Conservation (phyloP, 1,284 basidiomycete species). For the Naganishia liquefaciens region DNA sequence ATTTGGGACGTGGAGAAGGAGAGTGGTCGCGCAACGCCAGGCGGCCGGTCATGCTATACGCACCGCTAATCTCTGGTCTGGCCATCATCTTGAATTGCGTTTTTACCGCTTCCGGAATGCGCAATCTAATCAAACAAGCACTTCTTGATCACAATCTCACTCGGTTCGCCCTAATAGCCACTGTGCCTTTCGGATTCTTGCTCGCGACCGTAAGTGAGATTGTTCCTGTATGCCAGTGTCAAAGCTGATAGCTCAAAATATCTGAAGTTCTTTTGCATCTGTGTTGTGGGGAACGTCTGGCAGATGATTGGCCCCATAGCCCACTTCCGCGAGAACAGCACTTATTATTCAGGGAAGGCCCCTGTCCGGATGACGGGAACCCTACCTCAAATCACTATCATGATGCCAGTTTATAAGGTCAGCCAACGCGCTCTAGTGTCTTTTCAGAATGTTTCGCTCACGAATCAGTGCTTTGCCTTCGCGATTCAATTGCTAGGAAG, state of each 20-base stretch:
- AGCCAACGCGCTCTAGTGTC: not conserved
- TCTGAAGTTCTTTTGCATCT: constrained; percentile 54
- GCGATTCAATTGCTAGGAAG: constrained; percentile 58
- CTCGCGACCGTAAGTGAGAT: constrained; percentile 65
- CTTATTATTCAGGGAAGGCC: constrained; percentile 59
- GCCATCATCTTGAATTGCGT: constrained; percentile 56
- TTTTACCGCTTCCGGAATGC: constrained; percentile 61
- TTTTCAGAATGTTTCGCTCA: no score
- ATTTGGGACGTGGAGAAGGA: constrained; percentile 60
- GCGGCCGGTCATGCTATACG: constrained; percentile 70
- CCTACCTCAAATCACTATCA: constrained; percentile 62
- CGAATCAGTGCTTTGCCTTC: not conserved
- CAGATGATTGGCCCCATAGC: constrained; percentile 58
- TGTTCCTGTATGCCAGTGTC: not conserved
- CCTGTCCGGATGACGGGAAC: constrained; percentile 48
- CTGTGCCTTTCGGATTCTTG: constrained; percentile 69
- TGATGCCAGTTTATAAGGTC: constrained; percentile 63
- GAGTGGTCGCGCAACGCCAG: constrained; percentile 54
- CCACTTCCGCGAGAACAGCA: constrained; percentile 60
- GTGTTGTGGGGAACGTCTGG: constrained; percentile 50
- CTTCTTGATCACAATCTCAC: constrained; percentile 65
- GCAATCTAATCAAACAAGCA: constrained; percentile 68
- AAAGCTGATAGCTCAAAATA: constrained; percentile 1
- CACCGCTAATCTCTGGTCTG: constrained; percentile 73
- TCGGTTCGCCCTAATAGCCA: constrained; percentile 66